Conservation (phyloP, 257 asterid species). For the Craterostigma plantagineum region DNA sequence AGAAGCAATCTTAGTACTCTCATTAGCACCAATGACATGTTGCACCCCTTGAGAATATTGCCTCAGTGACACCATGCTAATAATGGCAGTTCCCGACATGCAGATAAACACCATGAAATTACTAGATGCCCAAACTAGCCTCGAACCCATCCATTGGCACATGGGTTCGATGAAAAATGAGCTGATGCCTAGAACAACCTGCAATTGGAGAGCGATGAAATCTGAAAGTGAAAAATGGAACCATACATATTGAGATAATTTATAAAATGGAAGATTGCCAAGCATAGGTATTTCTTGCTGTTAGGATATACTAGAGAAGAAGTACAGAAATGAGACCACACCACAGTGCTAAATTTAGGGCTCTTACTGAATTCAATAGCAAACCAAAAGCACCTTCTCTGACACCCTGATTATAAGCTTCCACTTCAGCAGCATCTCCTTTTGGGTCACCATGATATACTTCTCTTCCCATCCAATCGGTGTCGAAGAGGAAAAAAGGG, state of each 20-base stretch:
- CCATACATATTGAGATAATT: not conserved
- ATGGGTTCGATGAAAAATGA: conserved; percentile 79
- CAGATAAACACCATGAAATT: conserved; percentile 70
- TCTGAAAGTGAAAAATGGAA: not conserved
- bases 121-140: conserved; percentile 79
- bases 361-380: conserved; percentile 99
- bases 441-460: conserved; percentile 94
- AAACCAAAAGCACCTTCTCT: conserved; percentile 99
- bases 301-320: conserved; percentile 7
- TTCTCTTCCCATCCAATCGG: conserved; percentile 99
- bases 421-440: conserved; percentile 49
- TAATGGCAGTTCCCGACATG: conserved; percentile 88
- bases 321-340: conserved; percentile 7
- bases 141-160: conserved; percentile 72
- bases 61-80: conserved; percentile 46
- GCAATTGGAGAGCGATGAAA: conserved; percentile 10
- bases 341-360: conserved; percentile 33
- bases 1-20: conserved; percentile 60
- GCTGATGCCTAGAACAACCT: conserved; percentile 89
- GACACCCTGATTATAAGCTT: conserved; percentile 88
- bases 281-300: conserved; percentile 6
- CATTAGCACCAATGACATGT: conserved; percentile 61
- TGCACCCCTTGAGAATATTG: conserved; percentile 53
- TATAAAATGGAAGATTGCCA: conserved; percentile 4
- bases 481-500: conserved; percentile 93